A percentile compares a stretch with the other conserved stretches of the same genome.
phyloP scores from a whole-genome alignment of 192 early-diverging fungal species.

The Umbelopsis sp. region DNA sequence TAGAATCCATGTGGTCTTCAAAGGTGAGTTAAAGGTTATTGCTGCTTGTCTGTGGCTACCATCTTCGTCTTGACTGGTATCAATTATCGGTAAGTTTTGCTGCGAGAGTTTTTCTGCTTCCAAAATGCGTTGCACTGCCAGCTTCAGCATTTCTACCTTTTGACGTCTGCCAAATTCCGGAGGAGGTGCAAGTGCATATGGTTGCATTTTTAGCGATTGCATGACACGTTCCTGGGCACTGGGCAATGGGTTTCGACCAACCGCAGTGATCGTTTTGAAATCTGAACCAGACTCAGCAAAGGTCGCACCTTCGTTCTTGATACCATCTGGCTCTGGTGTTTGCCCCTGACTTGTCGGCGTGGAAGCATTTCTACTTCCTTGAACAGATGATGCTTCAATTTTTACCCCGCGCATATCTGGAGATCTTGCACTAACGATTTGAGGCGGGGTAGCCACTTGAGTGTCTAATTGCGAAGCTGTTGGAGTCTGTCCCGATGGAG shows the following conservation, averaged over 20 bases:
- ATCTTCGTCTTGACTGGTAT: not conserved
- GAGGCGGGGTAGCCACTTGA: not conserved
- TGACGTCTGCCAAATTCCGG: conserved; percentile 17
- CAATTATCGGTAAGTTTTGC: conserved; percentile 4
- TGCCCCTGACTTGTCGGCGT: not conserved
- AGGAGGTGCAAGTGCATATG: conserved; percentile 35
- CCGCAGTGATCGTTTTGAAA: not conserved
- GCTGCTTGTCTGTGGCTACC: not conserved
- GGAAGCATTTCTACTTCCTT: not conserved
- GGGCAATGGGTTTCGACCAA: not conserved
- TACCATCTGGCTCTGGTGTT: not conserved
- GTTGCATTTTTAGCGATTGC: conserved; percentile 45
- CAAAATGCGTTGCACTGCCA: conserved; percentile 33
- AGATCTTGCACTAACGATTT: not conserved
- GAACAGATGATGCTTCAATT: not conserved
- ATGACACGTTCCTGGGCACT: conserved; percentile 33
- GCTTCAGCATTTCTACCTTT: conserved; percentile 27
- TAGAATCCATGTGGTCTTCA: conserved; percentile 19
- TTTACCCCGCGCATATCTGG: conserved; percentile 11
- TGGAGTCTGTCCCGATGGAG: not conserved
- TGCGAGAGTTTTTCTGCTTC: conserved; percentile 21
- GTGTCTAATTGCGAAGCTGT: not conserved
- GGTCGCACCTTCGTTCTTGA: not conserved
- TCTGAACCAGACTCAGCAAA: not conserved
- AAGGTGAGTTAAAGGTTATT: conserved; percentile 1